Conservation (phyloP, 208 protist species). For the Trypanosoma vivax region DNA sequence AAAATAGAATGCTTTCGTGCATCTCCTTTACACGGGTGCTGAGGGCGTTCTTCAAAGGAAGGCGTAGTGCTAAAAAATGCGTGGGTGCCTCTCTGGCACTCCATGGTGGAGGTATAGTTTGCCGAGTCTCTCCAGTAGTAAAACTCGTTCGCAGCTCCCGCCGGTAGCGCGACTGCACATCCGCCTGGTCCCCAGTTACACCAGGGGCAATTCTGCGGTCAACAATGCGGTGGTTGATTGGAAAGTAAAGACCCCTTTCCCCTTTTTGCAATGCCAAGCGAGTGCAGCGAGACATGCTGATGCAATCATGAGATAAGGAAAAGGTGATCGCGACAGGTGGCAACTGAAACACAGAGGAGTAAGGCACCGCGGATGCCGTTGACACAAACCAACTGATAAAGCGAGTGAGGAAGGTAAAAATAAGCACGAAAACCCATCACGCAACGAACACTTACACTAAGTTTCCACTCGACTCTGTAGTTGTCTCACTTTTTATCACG, state of each 20-base stretch:
- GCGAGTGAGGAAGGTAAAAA: too few relatives aligned
- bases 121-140: slow-evolving; percentile 68
- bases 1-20: slow-evolving; percentile 64
- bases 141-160: slow-evolving; percentile 73
- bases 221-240: slow-evolving; percentile 82
- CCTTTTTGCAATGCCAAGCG: slow-evolving; percentile 25
- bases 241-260: slow-evolving; percentile 80
- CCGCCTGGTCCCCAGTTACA: slow-evolving; percentile 35
- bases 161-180: slow-evolving; percentile 75
- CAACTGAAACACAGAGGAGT: not conserved
- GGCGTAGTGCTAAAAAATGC: slow-evolving; percentile 77
- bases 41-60: slow-evolving; percentile 54
- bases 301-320: slow-evolving; percentile 2
- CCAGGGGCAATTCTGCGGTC: slow-evolving; percentile 51
- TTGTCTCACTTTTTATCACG: too few relatives aligned
- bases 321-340: not conserved
- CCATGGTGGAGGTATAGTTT: slow-evolving; percentile 60
- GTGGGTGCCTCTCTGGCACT: slow-evolving; percentile 51
- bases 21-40: slow-evolving; percentile 58
- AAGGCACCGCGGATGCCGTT: too few relatives aligned
- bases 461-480: too few relatives aligned
- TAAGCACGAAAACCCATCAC: too few relatives aligned
- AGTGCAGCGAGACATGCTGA: slow-evolving; percentile 25
- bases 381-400: too few relatives aligned
- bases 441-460: too few relatives aligned